Conservation (phyloP, 768 basidiomycete species). For the Amanita exitialis region DNA sequence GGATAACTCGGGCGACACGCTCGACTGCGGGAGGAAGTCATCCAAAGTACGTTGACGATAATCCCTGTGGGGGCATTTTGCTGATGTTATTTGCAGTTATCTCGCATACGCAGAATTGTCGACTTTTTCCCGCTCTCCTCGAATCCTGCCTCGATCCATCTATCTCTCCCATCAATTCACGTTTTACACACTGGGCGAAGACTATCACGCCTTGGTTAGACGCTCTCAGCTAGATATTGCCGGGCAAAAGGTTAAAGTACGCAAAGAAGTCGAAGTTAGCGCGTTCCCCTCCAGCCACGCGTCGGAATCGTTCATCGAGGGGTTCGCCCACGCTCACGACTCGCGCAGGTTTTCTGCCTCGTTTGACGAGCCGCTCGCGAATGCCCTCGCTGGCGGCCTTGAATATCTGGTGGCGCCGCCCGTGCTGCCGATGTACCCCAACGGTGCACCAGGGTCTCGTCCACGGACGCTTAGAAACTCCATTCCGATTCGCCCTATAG, state of each 20-base stretch:
- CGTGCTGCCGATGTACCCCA: conserved; percentile 74
- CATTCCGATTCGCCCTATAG: conserved; percentile 49
- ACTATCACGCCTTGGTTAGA: conserved; percentile 73
- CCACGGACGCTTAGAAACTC: conserved; percentile 33
- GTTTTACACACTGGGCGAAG: conserved; percentile 65
- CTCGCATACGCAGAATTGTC: conserved; percentile 79
- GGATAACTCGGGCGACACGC: background rate
- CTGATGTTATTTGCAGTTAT: conserved; percentile 31
- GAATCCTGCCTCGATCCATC: conserved; percentile 60
- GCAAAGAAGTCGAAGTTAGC: conserved; percentile 60
- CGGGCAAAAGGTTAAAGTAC: conserved; percentile 56
- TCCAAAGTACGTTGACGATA: background rate
- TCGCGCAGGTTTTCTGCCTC: conserved; percentile 39
- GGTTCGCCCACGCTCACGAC: conserved; percentile 32
- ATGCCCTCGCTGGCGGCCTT: conserved; percentile 57
- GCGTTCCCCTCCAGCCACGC: conserved; percentile 30
- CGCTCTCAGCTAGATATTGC: conserved; percentile 49
- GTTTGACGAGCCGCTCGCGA: conserved; percentile 73
- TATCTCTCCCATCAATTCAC: conserved; percentile 83
- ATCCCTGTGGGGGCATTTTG: background rate
- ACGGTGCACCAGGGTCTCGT: conserved; percentile 38
- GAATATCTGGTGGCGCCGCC: conserved; percentile 31
- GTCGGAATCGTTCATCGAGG: conserved; percentile 45
- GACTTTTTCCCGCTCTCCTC: conserved; percentile 49
- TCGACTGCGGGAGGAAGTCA: background rate